Conservation (phyloP, 805 yeast genomes). For the Huiozyma sinensis region DNA sequence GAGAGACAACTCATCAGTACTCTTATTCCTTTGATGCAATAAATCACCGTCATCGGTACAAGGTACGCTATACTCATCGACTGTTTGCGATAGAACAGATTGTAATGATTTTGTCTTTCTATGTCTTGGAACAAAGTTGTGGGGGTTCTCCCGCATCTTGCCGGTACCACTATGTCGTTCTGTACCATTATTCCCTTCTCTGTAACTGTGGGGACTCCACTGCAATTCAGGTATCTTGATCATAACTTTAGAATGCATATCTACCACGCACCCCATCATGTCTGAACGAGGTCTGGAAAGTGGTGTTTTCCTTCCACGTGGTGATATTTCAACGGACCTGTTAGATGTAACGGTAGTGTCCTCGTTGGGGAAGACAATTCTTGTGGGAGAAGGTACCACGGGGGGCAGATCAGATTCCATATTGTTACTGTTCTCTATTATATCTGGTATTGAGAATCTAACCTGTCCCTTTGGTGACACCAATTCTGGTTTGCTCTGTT, state of each 20-base stretch:
- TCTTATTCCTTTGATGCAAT: background rate
- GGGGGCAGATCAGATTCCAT: conserved; percentile 1
- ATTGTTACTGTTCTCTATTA: background rate
- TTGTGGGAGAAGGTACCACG: conserved; percentile 16
- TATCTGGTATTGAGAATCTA: conserved; percentile 23
- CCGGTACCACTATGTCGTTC: conserved; percentile 1
- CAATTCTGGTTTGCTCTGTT: no score
- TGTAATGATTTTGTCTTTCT: conserved; percentile 17
- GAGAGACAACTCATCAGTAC: background rate
- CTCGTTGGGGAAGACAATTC: conserved; percentile 21
- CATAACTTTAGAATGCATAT: conserved; percentile 21
- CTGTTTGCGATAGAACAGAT: conserved; percentile 21
- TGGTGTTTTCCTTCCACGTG: background rate
- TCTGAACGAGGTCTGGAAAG: background rate
- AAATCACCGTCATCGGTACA: no score
- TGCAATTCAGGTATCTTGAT: conserved; percentile 24
- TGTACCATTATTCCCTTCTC: background rate
- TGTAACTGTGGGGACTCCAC: conserved; percentile 19
- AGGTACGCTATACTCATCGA: conserved; percentile 5
- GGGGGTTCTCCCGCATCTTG: background rate
- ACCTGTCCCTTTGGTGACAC: conserved; percentile 17
- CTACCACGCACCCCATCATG: conserved; percentile 15
- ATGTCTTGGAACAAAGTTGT: conserved; percentile 2
- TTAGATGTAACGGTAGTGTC: background rate
- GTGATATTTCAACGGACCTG: background rate